Evolutionary conservation across 1,139 yeast species (phyloP).

Genomic region (Spencermartinsiella ligniputridi): DNA sequence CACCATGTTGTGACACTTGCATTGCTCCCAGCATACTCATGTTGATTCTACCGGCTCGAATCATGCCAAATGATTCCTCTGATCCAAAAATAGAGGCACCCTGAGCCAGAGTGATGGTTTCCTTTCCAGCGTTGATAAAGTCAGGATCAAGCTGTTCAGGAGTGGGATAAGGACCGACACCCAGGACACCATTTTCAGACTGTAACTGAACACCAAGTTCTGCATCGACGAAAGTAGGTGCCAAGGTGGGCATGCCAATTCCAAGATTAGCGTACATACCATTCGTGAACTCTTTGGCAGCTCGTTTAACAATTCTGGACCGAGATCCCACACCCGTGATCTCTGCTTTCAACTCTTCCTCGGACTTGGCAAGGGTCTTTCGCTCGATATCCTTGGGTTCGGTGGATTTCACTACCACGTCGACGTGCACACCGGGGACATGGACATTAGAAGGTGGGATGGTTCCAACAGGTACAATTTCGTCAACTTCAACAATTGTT

Average conservation of each 20-base stretch:
- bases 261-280: slow-evolving; percentile 44
- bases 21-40: slow-evolving; percentile 43
- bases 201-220: slow-evolving; percentile 38
- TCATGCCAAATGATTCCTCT: slow-evolving; percentile 46
- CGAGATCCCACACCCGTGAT: slow-evolving; percentile 25
- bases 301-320: slow-evolving; percentile 39
- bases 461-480: slow-evolving; percentile 41
- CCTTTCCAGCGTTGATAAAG: slow-evolving; percentile 45
- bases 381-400: slow-evolving; percentile 40
- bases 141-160: slow-evolving; percentile 43
- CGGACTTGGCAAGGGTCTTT: slow-evolving; percentile 21
- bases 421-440: slow-evolving; percentile 40
- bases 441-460: slow-evolving; percentile 40
- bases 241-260: slow-evolving; percentile 45
- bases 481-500: slow-evolving; percentile 43
- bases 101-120: slow-evolving; percentile 39
- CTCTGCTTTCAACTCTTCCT: slow-evolving; percentile 15
- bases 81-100: slow-evolving; percentile 45
- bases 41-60: slow-evolving; percentile 41
- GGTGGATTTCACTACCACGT: slow-evolving; percentile 35
- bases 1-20: slow-evolving; percentile 43
- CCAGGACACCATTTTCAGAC: slow-evolving; percentile 44
- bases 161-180: slow-evolving; percentile 42
- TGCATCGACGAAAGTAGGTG: slow-evolving; percentile 38
- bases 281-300: slow-evolving; percentile 40